These are phyloP conservation scores for Sanghuangporus baumii DNA, from an alignment of 1,284 basidiomycete species.

Conservation along the genomic window DNA sequence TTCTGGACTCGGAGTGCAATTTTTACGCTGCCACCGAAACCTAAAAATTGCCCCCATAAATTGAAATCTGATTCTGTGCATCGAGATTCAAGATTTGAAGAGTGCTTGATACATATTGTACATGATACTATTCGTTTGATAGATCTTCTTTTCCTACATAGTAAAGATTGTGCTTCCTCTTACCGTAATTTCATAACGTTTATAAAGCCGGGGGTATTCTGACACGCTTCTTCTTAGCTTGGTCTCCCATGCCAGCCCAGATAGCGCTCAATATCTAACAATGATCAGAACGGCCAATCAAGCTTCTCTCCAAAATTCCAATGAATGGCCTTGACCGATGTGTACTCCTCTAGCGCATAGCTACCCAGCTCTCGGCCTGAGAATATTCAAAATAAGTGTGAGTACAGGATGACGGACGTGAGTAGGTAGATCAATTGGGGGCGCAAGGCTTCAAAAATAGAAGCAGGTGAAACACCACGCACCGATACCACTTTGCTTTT, in stretches of 20 bases:
- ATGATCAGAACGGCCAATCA: constrained; percentile 67
- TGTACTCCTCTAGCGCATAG: constrained; percentile 81
- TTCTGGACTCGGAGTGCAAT: neutral
- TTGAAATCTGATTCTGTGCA: neutral
- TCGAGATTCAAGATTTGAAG: neutral
- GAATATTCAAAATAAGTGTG: constrained; percentile 1
- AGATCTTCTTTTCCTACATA: neutral
- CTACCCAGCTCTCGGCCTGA: constrained; percentile 83
- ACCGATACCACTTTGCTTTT: constrained; percentile 78
- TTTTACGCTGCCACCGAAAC: neutral
- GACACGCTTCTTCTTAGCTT: neutral
- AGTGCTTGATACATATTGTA: neutral
- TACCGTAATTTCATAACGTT: neutral
- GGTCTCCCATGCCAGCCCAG: neutral
- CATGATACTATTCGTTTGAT: neutral
- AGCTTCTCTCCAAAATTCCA: constrained; percentile 82
- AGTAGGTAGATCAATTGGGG: neutral
- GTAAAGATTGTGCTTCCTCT: neutral
- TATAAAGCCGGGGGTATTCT: neutral
- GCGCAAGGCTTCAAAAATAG: neutral
- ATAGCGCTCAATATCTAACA: neutral
- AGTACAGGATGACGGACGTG: constrained; percentile 14
- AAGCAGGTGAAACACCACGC: constrained; percentile 14
- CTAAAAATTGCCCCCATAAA: neutral
- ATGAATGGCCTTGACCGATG: constrained; percentile 81